Evolutionary conservation across 2,329 filamentous ascomycete genomes (phyloP).

Genomic region (Exophiala aquamarina): DNA sequence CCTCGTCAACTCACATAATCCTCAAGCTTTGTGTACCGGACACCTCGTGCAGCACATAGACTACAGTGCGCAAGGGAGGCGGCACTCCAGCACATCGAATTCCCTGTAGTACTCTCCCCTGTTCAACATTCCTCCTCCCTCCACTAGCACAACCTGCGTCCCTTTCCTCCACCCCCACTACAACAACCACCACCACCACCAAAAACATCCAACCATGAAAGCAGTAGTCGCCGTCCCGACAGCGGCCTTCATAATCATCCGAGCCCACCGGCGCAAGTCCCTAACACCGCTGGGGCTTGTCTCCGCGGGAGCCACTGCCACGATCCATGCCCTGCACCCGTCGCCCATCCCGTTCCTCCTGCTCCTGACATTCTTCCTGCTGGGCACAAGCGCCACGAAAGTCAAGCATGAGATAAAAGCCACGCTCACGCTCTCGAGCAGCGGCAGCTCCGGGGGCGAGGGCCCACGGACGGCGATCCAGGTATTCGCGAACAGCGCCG

Average conservation of each 20-base stretch:
- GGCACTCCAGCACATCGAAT: too few species aligned
- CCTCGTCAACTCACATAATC: too few species aligned
- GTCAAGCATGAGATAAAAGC: conserved; percentile 87
- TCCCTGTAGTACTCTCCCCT: too few species aligned
- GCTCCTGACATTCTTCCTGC: conserved; percentile 80
- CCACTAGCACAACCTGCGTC: too few species aligned
- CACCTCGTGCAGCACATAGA: too few species aligned
- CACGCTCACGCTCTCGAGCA: conserved; percentile 73
- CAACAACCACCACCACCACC: neutral
- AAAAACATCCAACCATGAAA: conserved; percentile 35
- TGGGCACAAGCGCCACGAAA: conserved; percentile 81
- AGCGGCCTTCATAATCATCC: conserved; percentile 61
- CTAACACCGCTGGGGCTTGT: conserved; percentile 76
- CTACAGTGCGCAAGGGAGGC: too few species aligned
- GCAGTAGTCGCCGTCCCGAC: conserved; percentile 43
- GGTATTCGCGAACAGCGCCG: conserved; percentile 83
- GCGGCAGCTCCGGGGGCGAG: conserved; percentile 70
- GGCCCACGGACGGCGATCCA: conserved; percentile 81
- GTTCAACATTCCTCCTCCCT: neutral
- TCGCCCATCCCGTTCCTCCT: conserved; percentile 90
- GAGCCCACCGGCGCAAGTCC: conserved; percentile 70
- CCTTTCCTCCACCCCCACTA: too few species aligned
- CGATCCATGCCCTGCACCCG: conserved; percentile 83
- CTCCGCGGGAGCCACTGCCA: conserved; percentile 70
- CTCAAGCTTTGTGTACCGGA: too few species aligned